Percentiles rank a stretch among this genome's conserved stretches.
Evolutionary conservation across 1,284 basidiomycete species (phyloP).

Genomic region (Melampsora abietis-canadensis): DNA sequence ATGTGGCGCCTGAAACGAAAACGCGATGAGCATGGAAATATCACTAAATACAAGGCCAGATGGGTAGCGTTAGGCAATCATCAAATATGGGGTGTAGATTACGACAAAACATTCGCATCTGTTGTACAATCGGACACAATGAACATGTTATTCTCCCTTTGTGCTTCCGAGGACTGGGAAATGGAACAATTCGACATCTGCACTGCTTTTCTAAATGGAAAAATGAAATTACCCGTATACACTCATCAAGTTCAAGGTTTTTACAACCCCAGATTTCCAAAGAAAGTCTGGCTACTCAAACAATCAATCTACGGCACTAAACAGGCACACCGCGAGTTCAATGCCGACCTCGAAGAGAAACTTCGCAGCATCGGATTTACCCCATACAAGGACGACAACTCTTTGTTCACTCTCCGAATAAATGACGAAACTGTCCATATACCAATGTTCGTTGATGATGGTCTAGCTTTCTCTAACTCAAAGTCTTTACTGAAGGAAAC

Average conservation of each 20-base stretch:
- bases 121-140: not conserved
- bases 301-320: constrained; percentile 4
- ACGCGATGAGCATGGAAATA: not conserved
- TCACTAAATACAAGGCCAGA: constrained; percentile 7
- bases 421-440: not conserved
- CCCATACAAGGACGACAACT: not conserved
- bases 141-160: not conserved
- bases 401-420: not conserved
- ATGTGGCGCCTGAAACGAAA: constrained; percentile 16
- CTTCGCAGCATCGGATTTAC: not conserved
- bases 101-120: constrained; percentile 9
- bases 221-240: too few species aligned
- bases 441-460: constrained; percentile 4
- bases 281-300: not conserved
- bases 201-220: not conserved
- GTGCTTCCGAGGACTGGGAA: not conserved
- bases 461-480: not conserved
- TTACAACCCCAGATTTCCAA: not conserved
- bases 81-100: constrained; percentile 8
- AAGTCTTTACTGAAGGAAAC: not conserved
- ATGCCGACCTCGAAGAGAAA: not conserved
- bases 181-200: constrained; percentile 18
- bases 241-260: not conserved
- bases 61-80: constrained; percentile 17
- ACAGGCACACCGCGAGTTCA: constrained; percentile 7